A percentile compares a stretch with the other conserved stretches of the same genome.
Conservation (phyloP, 495 filamentous ascomycete species). For the Penicillium salamii region DNA sequence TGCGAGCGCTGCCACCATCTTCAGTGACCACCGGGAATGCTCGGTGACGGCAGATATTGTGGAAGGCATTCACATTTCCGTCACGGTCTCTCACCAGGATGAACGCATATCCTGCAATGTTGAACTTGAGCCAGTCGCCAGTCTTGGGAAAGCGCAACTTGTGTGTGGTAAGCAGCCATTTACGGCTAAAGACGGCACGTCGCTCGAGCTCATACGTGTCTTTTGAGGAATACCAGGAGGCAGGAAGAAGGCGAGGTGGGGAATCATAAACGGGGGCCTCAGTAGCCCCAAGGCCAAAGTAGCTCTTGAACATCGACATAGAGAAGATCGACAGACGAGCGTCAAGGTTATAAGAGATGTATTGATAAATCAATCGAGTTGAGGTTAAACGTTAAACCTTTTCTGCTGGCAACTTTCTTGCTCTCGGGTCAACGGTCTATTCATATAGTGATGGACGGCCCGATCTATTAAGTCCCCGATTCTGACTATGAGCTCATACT, state of each 20-base stretch:
- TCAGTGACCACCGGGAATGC: constrained; percentile 55
- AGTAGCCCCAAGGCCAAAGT: constrained; percentile 21
- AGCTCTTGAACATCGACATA: constrained; percentile 20
- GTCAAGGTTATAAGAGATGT: not conserved
- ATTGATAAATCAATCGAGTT: not conserved
- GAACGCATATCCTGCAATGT: constrained; percentile 48
- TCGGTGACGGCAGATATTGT: constrained; percentile 58
- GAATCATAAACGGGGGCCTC: constrained; percentile 5
- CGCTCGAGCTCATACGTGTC: constrained; percentile 53
- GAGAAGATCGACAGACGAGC: not conserved
- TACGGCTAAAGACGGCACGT: constrained; percentile 50
- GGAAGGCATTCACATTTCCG: constrained; percentile 53
- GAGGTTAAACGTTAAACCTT: not conserved
- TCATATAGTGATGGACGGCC: not conserved
- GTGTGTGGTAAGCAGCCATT: constrained; percentile 56
- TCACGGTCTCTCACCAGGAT: constrained; percentile 48
- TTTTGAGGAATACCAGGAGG: constrained; percentile 48
- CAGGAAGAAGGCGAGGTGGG: constrained; percentile 38
- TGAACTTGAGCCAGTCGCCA: constrained; percentile 48
- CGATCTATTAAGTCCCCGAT: not conserved
- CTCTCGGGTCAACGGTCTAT: not conserved
- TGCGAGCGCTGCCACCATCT: constrained; percentile 43
- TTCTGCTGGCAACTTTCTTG: not conserved
- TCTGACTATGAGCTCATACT: not conserved
- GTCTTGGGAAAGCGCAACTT: constrained; percentile 41